Conservation (phyloP, 202 grass and related monocot species). For the Setaria italica region DNA sequence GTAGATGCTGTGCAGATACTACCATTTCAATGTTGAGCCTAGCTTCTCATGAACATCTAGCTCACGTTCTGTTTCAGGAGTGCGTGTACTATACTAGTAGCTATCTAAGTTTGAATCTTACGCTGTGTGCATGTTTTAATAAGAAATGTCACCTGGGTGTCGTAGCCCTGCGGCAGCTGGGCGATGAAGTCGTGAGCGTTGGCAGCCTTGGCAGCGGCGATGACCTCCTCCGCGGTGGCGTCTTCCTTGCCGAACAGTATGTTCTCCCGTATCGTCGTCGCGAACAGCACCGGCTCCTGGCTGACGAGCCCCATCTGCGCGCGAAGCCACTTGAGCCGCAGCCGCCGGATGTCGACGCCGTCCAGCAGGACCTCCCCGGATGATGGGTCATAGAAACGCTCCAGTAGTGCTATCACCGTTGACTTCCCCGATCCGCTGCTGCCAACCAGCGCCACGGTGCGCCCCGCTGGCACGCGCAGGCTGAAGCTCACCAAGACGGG, state of each 20-base stretch:
- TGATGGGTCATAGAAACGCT: constrained; percentile 83
- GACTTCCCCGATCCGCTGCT: constrained; percentile 86
- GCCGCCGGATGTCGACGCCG: constrained; percentile 68
- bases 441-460: constrained; percentile 72
- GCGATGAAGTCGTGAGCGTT: constrained; percentile 96
- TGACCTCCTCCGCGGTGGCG: constrained; percentile 75
- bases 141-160: constrained; percentile 62
- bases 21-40: not conserved
- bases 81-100: not conserved
- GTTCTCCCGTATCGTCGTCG: constrained; percentile 79
- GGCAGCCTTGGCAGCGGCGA: constrained; percentile 68
- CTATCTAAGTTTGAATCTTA: no score
- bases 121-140: no score
- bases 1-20: not conserved
- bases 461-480: constrained; percentile 68
- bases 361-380: constrained; percentile 65
- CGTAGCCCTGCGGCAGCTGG: constrained; percentile 85
- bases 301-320: constrained; percentile 91
- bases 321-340: constrained; percentile 83
- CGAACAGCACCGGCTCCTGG: constrained; percentile 89
- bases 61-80: not conserved
- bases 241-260: constrained; percentile 91
- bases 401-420: constrained; percentile 74
- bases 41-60: constrained; percentile 10
- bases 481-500: constrained; percentile 66